These are phyloP conservation scores for Elasticomyces elasticus DNA, from an alignment of 495 filamentous ascomycete species.

Conservation along the genomic window DNA sequence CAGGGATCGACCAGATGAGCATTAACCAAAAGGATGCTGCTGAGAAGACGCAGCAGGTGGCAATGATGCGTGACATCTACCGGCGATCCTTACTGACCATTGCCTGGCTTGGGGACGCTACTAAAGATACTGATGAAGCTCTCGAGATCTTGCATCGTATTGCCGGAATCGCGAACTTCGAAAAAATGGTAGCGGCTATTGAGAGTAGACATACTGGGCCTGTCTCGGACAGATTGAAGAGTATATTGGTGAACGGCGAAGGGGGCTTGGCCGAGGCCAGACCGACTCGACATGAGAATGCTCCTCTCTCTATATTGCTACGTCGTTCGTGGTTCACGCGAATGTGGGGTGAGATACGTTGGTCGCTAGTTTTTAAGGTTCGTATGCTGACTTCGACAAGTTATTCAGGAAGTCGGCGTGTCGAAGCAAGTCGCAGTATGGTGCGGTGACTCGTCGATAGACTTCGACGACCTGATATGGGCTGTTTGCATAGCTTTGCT, in stretches of 20 bases:
- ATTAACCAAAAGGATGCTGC: constrained; percentile 11
- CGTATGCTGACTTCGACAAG: no score
- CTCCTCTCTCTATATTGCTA: not conserved
- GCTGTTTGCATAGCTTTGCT: not conserved
- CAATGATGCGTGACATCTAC: constrained; percentile 18
- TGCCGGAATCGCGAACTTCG: not conserved
- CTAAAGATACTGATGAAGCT: not conserved
- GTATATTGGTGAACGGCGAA: not conserved
- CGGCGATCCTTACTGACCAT: not conserved
- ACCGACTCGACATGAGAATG: not conserved
- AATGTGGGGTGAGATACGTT: no score
- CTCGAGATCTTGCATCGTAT: not conserved
- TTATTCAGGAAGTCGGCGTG: not conserved
- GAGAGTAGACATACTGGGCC: not conserved
- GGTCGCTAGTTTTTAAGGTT: no score
- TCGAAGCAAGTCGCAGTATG: not conserved
- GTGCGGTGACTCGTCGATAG: not conserved
- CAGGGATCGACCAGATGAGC: constrained; percentile 3
- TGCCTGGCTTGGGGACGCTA: not conserved
- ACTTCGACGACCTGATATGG: not conserved
- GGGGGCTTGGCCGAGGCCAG: not conserved
- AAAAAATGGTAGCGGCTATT: not conserved
- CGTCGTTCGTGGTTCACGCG: not conserved
- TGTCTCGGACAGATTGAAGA: not conserved
- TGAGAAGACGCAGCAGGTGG: constrained; percentile 17